Percentiles rank a stretch among this genome's conserved stretches.
These are phyloP conservation scores for Fomitopsis serialis DNA, from an alignment of 768 basidiomycete genomes.

Conservation along the genomic window DNA sequence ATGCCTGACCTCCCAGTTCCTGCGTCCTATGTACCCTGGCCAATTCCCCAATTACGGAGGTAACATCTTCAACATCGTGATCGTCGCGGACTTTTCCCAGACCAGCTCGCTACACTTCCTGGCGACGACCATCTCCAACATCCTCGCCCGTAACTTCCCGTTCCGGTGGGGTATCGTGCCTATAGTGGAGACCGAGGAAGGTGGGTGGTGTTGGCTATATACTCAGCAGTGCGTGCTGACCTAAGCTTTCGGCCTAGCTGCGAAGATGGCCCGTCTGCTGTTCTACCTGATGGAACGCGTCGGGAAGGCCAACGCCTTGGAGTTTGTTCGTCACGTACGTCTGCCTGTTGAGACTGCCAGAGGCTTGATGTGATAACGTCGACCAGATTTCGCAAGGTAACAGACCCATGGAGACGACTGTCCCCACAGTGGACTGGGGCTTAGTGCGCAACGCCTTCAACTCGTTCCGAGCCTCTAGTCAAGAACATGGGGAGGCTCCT, in stretches of 20 bases:
- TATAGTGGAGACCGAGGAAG: conserved; percentile 45
- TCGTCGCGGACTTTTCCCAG: conserved; percentile 76
- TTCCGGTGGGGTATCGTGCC: conserved; percentile 88
- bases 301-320: conserved; percentile 59
- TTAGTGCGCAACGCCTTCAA: conserved; percentile 35
- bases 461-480: conserved; percentile 27
- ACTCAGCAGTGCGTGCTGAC: not conserved
- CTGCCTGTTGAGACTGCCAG: not conserved
- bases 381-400: conserved; percentile 36
- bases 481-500: conserved; percentile 12
- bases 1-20: conserved; percentile 38
- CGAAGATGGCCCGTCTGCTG: conserved; percentile 67
- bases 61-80: conserved; percentile 82
- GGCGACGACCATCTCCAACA: conserved; percentile 52
- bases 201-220: conserved; percentile 17
- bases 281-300: conserved; percentile 59
- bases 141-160: conserved; percentile 71
- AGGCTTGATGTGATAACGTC: not conserved
- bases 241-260: conserved; percentile 31
- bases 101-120: conserved; percentile 57
- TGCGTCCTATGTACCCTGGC: conserved; percentile 77
- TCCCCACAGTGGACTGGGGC: conserved; percentile 37
- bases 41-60: conserved; percentile 66
- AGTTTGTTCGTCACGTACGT: conserved; percentile 51
- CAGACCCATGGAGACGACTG: conserved; percentile 17